phyloP scores from a whole-genome alignment of 345 rosid species.

The Sisymbrium irio region DNA sequence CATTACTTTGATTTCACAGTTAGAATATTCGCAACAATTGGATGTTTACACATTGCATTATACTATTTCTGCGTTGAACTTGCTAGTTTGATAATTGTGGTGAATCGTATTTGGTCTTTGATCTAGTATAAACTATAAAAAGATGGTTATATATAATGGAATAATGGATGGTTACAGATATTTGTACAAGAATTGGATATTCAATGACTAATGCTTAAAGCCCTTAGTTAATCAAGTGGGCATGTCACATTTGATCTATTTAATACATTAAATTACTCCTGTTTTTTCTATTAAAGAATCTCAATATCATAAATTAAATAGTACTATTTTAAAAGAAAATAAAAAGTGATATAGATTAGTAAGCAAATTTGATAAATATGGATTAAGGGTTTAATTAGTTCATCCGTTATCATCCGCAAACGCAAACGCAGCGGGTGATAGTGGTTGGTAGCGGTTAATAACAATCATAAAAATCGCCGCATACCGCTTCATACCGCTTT shows the following conservation, averaged over 20 bases:
- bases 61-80: not conserved
- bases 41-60: not conserved
- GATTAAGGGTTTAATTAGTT: no score
- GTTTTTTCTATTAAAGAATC: not conserved
- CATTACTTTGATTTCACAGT: no score
- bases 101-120: not conserved
- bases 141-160: not conserved
- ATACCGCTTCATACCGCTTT: no score
- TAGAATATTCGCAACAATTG: not conserved
- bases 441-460: no score
- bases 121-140: not conserved
- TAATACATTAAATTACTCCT: not conserved
- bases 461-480: no score
- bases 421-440: no score
- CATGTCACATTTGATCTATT: not conserved
- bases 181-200: not conserved
- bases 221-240: not conserved
- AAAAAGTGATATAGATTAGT: not conserved
- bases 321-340: not conserved
- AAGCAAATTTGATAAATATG: not conserved
- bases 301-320: not conserved
- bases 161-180: not conserved
- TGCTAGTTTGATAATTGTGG: not conserved
- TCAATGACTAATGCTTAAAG: not conserved
- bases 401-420: no score